Evolutionary conservation across 345 rosid genomes (phyloP).

Genomic region (Lumnitzera racemosa): DNA sequence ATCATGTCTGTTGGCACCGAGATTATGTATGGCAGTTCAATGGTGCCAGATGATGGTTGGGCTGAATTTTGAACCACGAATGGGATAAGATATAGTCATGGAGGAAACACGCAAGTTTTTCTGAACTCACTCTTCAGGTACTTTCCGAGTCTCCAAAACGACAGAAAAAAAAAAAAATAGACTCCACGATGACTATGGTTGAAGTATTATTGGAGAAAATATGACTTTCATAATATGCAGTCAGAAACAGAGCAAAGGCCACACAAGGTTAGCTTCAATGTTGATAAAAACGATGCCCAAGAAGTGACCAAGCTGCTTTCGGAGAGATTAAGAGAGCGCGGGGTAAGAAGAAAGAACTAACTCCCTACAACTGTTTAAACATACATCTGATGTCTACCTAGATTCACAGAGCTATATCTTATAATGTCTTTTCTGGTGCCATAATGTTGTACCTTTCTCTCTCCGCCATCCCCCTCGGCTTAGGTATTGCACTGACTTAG

Average conservation of each 20-base stretch:
- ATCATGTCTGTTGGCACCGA: conserved; percentile 99
- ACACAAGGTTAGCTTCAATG: conserved; percentile 86
- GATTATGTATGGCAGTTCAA: conserved; percentile 76
- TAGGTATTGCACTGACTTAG: too few relatives aligned
- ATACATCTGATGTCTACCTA: background rate
- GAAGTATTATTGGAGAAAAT: too few relatives aligned
- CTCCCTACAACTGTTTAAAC: background rate
- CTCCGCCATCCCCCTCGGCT: background rate
- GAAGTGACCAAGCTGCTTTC: conserved; percentile 54
- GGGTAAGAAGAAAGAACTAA: conserved; percentile 39
- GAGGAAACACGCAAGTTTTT: conserved; percentile 73
- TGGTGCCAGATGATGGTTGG: conserved; percentile 96
- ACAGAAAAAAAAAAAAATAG: too few relatives aligned
- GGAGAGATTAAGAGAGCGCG: conserved; percentile 43
- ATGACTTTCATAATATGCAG: conserved; percentile 24
- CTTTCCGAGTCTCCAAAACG: too few relatives aligned
- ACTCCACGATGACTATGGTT: too few relatives aligned
- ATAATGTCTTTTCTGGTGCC: too few relatives aligned
- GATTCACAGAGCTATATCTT: background rate
- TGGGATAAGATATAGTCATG: conserved; percentile 70
- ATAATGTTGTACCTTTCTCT: background rate
- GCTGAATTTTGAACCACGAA: conserved; percentile 66
- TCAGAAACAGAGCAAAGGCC: conserved; percentile 87
- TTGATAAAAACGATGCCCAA: conserved; percentile 75
- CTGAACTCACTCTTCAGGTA: conserved; percentile 94